Evolutionary conservation across 2,329 filamentous ascomycete genomes (phyloP).

Genomic region (Nigrospora sphaerica): DNA sequence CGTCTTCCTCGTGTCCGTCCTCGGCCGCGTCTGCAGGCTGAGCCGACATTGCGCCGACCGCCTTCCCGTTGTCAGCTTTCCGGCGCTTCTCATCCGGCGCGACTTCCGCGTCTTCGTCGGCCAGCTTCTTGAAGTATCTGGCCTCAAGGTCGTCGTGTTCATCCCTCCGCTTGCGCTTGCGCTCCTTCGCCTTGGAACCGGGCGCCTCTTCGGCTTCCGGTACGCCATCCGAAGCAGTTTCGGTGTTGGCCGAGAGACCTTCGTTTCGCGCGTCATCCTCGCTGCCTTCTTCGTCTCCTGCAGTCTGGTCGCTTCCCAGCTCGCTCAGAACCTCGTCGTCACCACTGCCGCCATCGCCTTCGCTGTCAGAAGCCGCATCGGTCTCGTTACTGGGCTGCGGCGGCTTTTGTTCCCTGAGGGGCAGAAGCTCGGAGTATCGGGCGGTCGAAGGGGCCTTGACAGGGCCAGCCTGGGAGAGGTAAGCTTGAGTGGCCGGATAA

Average conservation of each 20-base stretch:
- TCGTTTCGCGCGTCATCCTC: constrained; percentile 38
- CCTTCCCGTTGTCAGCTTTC: constrained; percentile 32
- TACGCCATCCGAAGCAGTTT: constrained; percentile 24
- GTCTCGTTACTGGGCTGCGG: constrained; percentile 3
- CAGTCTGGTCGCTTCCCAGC: constrained; percentile 17
- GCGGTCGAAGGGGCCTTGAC: constrained; percentile 36
- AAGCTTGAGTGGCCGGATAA: too few species aligned
- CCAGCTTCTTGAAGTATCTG: constrained; percentile 61
- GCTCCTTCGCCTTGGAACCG: constrained; percentile 38
- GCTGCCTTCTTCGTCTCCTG: constrained; percentile 28
- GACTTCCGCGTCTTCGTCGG: constrained; percentile 51
- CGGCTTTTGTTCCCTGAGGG: constrained; percentile 25
- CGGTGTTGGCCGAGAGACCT: constrained; percentile 24
- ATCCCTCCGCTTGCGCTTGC: constrained; percentile 61
- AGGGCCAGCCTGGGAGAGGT: constrained; percentile 37
- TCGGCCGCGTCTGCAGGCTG: constrained; percentile 11
- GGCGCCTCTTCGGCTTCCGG: constrained; percentile 25
- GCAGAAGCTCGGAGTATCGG: constrained; percentile 33
- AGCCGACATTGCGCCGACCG: constrained; percentile 9
- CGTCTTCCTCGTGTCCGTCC: constrained; percentile 28
- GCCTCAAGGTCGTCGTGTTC: constrained; percentile 65
- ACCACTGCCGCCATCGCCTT: constrained; percentile 18
- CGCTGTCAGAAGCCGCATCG: constrained; percentile 12
- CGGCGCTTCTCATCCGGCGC: constrained; percentile 48
- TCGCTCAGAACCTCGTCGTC: constrained; percentile 28